Base-by-base conservation (phyloP, 169 alveolate genomes). In the Plasmodium malariae region DNA sequence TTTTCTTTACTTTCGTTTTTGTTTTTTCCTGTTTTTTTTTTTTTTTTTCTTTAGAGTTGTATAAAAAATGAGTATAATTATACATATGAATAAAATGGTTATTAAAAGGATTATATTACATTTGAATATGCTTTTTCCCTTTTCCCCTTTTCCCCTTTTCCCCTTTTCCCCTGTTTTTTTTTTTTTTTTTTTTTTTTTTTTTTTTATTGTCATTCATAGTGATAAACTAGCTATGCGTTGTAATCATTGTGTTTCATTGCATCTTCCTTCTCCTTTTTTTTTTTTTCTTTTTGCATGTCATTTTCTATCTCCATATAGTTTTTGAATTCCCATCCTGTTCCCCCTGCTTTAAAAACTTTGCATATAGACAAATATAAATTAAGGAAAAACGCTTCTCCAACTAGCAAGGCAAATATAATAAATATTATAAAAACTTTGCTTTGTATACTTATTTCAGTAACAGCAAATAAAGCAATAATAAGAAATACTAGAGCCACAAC, bases 271-370 rank as follows among this genome's bases (percentile, higher is more conserved):
- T 62, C 57, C 45, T 62, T 55, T 9, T n/a, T 55, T n/a, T 28
- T 60, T 26, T 37, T 74, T 48, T 37, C 62, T 21, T 30, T 7
- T 32, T 51, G 26, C 34, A 55, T 55, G 21, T 78, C 49, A 3
- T 49, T 45, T 26, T 65, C 54, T 32, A 43, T 54, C 36, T 62
- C 67, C 76, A 43, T 51, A 76, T 78, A 78, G 36, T 49, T 78
- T 57, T 78, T 78, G 68, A 26, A 62, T 78, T 78, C 89, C 78
- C 89, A 62, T 51, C 89, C 89, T 55, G 89, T 62, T 45, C 78
- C 89, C 14, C 89, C 89, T 19, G 63, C 68, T 78, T 43, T 62
- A 14, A 78, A 11, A 78, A 78, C 78, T 45, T 34, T 62, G 30
- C 24, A 17, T 26, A 17, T 78, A 3, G 89, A 78, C 0, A 78